Base-by-base conservation (phyloP, 768 basidiomycete genomes). In the Tephrocybe sp. region DNA sequence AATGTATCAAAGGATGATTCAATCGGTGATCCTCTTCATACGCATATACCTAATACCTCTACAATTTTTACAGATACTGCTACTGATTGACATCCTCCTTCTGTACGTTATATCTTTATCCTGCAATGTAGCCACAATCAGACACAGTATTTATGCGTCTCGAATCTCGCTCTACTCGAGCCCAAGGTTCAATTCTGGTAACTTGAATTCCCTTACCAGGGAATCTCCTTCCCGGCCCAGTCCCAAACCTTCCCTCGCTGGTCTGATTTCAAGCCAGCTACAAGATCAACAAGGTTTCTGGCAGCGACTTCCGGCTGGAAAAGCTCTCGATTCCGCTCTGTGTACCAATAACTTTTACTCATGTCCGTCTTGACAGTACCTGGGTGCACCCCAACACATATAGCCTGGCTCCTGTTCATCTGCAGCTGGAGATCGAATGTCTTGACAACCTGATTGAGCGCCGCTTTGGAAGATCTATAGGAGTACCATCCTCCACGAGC, bases 351-450 rank as follows among this genome's bases (percentile, higher is more conserved):
- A 3, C 67, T 72, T 56, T 69, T 76, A 70, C 80, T 83, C 50
- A 85, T 62, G 48, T 80, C 77, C 11, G 83, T 84, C 65, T 78
- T 79, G 33, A 84, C 77, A 0, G 82, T 84, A 1, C 81, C 82
- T 2, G 83, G 83, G 59, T 84, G 82, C 15, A 83, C 66, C 4
- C 79, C 80, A 21, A 83, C 73, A 56, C 74, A 77, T 40, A 84
- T 77, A 17, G 80, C 78, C 24, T 71, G 69, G 3, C 58, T 67
- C 44, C 71, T 73, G 56, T 75, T 74, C 65, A 73, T 68, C 58
- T 75, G 64, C 30, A 84, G 66, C 48, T 84, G 73, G 42, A 77
- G 55, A 62, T 85, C 80, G 56, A 83, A 83, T 15, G 81, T 84
- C 55, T 77, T 79, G 61, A 84, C 62, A n/a, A 78, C 74, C 57